Conservation (phyloP, 2,329 filamentous ascomycete genomes). For the Ophiostoma quercus region DNA sequence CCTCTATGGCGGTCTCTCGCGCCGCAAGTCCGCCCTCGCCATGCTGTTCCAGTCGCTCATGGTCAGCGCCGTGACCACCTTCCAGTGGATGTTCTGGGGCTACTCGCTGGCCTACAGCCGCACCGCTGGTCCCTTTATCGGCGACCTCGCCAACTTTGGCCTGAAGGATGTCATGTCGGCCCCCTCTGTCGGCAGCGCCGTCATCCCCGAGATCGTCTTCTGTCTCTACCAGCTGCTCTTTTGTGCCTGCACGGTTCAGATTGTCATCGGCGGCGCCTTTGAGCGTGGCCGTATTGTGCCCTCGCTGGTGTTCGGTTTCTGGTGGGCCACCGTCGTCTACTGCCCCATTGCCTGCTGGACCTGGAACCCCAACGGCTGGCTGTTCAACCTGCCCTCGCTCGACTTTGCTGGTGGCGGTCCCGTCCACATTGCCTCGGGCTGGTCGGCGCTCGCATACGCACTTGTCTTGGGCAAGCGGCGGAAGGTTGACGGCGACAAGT, state of each 20-base stretch:
- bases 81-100: constrained; percentile 95
- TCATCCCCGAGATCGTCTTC: constrained; percentile 78
- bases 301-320: constrained; percentile 61
- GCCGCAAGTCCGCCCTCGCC: constrained; percentile 82
- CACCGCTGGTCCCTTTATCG: constrained; percentile 68
- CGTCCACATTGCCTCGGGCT: constrained; percentile 68
- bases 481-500: constrained; percentile 45
- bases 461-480: constrained; percentile 66
- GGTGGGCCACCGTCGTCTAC: constrained; percentile 68
- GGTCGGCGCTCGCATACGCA: constrained; percentile 66
- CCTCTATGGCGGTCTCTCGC: constrained; percentile 88
- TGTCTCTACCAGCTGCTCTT: constrained; percentile 87
- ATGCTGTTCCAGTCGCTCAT: constrained; percentile 89
- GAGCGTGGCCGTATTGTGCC: constrained; percentile 59
- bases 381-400: constrained; percentile 61
- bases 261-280: constrained; percentile 56
- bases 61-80: constrained; percentile 74
- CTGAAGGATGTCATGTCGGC: constrained; percentile 69
- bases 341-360: constrained; percentile 72
- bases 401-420: constrained; percentile 73
- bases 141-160: constrained; percentile 72
- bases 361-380: constrained; percentile 70
- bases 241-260: constrained; percentile 75
- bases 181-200: constrained; percentile 66
- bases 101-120: constrained; percentile 81